A percentile compares a stretch with the other conserved stretches of the same genome.
Evolutionary conservation across 495 filamentous ascomycete genomes (phyloP).

Genomic region (Pyrenula massariospora): DNA sequence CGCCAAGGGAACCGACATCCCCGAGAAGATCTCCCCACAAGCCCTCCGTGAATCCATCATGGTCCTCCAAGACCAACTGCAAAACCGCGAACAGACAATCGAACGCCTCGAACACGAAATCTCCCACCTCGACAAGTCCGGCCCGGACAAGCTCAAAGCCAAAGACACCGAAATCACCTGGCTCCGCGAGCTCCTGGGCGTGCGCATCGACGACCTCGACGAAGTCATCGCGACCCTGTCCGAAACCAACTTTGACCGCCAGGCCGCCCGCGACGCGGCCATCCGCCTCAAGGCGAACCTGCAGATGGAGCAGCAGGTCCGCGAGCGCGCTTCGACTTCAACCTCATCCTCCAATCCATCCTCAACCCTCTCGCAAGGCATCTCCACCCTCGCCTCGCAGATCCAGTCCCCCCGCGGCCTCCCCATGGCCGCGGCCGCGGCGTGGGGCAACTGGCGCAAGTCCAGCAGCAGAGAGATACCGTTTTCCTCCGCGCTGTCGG

Average conservation of each 20-base stretch:
- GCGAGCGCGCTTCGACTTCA: slow-evolving; percentile 55
- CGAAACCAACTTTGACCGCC: slow-evolving; percentile 58
- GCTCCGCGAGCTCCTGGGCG: slow-evolving; percentile 85
- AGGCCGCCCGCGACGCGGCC: slow-evolving; percentile 73
- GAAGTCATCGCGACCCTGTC: slow-evolving; percentile 79
- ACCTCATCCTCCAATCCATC: slow-evolving; percentile 42
- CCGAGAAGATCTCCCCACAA: slow-evolving; percentile 84
- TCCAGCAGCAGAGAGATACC: slow-evolving; percentile 10
- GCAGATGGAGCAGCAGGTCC: slow-evolving; percentile 94
- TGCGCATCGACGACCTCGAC: slow-evolving; percentile 79
- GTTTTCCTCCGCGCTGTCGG: slow-evolving; percentile 17
- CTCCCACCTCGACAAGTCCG: slow-evolving; percentile 54
- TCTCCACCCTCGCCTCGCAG: slow-evolving; percentile 40
- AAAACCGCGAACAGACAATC: slow-evolving; percentile 80
- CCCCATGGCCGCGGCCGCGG: slow-evolving; percentile 69
- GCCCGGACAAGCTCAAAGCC: slow-evolving; percentile 70
- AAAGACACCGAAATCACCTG: slow-evolving; percentile 89
- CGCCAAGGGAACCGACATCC: slow-evolving; percentile 38
- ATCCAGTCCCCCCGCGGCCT: slow-evolving; percentile 69
- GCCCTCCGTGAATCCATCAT: slow-evolving; percentile 91
- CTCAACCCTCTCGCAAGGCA: slow-evolving; percentile 35
- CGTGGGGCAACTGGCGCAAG: slow-evolving; percentile 78
- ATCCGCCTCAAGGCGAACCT: slow-evolving; percentile 88
- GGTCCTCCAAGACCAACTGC: slow-evolving; percentile 90
- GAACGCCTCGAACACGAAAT: slow-evolving; percentile 72